These are phyloP conservation scores for Candida patagonica DNA, from an alignment of 805 yeast genomes.

Conservation along the genomic window DNA sequence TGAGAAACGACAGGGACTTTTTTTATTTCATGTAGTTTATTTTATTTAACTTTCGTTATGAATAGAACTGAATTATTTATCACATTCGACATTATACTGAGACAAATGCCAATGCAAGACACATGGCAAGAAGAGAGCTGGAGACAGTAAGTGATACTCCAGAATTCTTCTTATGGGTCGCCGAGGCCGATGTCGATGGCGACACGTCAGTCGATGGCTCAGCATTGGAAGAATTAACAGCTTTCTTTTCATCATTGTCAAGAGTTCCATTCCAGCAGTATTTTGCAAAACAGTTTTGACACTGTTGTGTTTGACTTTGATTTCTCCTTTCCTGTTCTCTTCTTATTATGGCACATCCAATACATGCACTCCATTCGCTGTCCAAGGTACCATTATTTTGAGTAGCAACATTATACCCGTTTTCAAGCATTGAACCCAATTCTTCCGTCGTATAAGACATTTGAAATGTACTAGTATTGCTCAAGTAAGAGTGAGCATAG, in stretches of 20 bases:
- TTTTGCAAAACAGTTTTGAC: conserved; percentile 56
- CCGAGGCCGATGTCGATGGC: not conserved
- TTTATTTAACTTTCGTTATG: too few relatives aligned
- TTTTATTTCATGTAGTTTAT: too few relatives aligned
- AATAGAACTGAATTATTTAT: too few relatives aligned
- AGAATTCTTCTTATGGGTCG: not conserved
- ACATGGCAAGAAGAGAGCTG: not conserved
- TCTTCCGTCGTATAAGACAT: conserved; percentile 52
- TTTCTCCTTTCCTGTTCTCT: conserved; percentile 62
- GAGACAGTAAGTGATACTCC: not conserved
- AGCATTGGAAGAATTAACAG: conserved; percentile 6
- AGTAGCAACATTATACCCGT: conserved; percentile 66
- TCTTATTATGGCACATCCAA: conserved; percentile 75
- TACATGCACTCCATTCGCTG: conserved; percentile 59
- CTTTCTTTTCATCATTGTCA: conserved; percentile 8
- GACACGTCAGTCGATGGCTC: conserved; percentile 12
- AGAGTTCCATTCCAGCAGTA: conserved; percentile 67
- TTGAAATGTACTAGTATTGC: conserved; percentile 69
- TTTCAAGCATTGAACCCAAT: conserved; percentile 49
- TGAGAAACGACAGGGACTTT: too few relatives aligned
- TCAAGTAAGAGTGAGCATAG: conserved; percentile 49
- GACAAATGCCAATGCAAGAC: not conserved
- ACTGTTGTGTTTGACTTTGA: conserved; percentile 51
- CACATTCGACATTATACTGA: too few relatives aligned
- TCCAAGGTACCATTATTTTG: conserved; percentile 61